These are phyloP conservation scores for Saturnispora gosingensis DNA, from an alignment of 805 yeast genomes.

Conservation along the genomic window DNA sequence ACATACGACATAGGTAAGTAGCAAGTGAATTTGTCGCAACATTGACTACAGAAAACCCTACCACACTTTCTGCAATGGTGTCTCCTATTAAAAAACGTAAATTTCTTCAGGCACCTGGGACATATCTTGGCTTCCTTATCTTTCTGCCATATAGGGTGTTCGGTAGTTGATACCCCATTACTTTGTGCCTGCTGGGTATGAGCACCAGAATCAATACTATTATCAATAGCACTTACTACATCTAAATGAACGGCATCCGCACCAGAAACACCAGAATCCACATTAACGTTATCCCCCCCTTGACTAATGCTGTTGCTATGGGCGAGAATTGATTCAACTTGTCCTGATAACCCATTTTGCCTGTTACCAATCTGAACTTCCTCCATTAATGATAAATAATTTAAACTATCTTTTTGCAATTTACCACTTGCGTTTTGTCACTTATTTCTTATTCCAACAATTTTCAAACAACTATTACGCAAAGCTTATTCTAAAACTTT, in stretches of 20 bases:
- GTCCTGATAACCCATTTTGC: neutral
- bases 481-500: neutral
- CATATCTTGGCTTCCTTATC: constrained; percentile 49
- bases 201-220: neutral
- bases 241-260: neutral
- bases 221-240: no score
- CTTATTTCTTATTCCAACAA: no score
- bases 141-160: constrained; percentile 56
- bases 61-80: constrained; percentile 87
- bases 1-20: constrained; percentile 54
- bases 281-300: neutral
- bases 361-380: neutral
- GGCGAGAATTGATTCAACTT: neutral
- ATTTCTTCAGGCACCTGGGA: constrained; percentile 41
- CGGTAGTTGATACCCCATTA: neutral
- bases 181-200: neutral
- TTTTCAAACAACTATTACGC: neutral
- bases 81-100: constrained; percentile 56
- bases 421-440: neutral
- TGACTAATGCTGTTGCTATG: neutral
- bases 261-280: neutral
- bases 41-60: constrained; percentile 60
- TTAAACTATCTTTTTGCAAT: neutral
- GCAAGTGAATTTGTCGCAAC: constrained; percentile 45
- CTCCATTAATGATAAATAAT: neutral